Evolutionary conservation across 1,139 yeast species (phyloP).

Genomic region (Lodderomyces pseudojiufengensis): DNA sequence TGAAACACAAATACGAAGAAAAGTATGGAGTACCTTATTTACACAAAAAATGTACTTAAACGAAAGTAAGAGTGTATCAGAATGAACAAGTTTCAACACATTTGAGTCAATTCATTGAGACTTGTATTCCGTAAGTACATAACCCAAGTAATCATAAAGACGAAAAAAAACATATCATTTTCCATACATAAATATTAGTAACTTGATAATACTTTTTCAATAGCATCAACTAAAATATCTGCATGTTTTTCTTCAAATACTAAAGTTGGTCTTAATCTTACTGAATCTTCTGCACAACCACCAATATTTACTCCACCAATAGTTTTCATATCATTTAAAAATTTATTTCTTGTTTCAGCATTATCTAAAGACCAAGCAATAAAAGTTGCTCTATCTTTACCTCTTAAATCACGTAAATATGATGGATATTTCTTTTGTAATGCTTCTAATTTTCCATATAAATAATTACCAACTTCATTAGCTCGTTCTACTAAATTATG

Average conservation of each 20-base stretch:
- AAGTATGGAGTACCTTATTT: no score
- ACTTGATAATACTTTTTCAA: conserved; percentile 45
- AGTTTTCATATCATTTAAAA: conserved; percentile 52
- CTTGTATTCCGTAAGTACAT: no score
- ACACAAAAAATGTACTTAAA: no score
- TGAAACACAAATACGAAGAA: no score
- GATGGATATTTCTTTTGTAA: conserved; percentile 52
- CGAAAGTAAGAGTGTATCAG: no score
- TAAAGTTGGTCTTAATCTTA: conserved; percentile 75
- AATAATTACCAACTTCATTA: conserved; percentile 59
- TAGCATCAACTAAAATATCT: conserved; percentile 52
- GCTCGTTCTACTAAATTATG: conserved; percentile 56
- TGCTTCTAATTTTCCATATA: conserved; percentile 49
- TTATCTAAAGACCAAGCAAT: conserved; percentile 70
- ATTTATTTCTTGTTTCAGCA: conserved; percentile 53
- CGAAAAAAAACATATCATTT: no score
- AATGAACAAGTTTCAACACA: no score
- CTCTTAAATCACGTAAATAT: conserved; percentile 57
- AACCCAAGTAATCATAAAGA: no score
- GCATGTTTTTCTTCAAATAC: conserved; percentile 76
- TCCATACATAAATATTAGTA: conserved; percentile 18
- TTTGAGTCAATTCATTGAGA: no score
- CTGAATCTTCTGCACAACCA: conserved; percentile 72
- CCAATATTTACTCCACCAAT: conserved; percentile 80
- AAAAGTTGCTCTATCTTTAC: conserved; percentile 71